phyloP scores from a whole-genome alignment of 495 filamentous ascomycete genomes.

The Penicillium parvum region DNA sequence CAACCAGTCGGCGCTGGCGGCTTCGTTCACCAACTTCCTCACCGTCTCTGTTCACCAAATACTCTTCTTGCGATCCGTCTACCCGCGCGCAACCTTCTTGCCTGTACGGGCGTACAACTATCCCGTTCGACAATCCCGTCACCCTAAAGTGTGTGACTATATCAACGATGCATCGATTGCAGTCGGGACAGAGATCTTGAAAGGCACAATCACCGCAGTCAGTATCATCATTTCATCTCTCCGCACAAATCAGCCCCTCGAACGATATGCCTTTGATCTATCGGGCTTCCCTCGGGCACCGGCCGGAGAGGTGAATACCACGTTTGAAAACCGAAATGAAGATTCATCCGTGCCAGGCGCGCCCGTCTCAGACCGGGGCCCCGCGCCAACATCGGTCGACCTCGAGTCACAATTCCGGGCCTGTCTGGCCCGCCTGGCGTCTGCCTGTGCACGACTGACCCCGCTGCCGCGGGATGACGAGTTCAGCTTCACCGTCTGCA shows the following conservation, averaged over 20 bases:
- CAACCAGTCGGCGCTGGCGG: conserved; percentile 45
- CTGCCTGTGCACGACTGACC: conserved; percentile 54
- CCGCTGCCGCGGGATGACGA: conserved; percentile 61
- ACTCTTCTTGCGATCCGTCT: conserved; percentile 80
- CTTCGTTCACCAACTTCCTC: conserved; percentile 66
- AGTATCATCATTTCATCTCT: conserved; percentile 70
- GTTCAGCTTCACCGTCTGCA: conserved; percentile 82
- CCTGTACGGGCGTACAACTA: conserved; percentile 81
- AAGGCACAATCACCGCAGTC: conserved; percentile 63
- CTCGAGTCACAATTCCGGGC: conserved; percentile 71
- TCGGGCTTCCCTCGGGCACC: conserved; percentile 65
- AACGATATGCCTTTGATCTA: conserved; percentile 85
- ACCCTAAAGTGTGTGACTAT: conserved; percentile 88
- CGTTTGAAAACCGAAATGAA: conserved; percentile 48
- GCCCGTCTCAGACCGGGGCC: conserved; percentile 29
- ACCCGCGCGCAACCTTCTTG: conserved; percentile 76
- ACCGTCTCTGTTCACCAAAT: conserved; percentile 89
- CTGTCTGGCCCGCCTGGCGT: conserved; percentile 46
- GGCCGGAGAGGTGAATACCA: conserved; percentile 45
- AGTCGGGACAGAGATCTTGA: conserved; percentile 68
- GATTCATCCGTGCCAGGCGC: conserved; percentile 39
- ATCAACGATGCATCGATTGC: conserved; percentile 78
- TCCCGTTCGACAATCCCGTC: conserved; percentile 81
- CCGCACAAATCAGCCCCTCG: conserved; percentile 54
- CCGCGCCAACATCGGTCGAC: conserved; percentile 46